A percentile compares a stretch with the other conserved stretches of the same genome.
Evolutionary conservation across 371 early-diverging fungal genomes (phyloP).

Genomic region (Mycotypha africana): DNA sequence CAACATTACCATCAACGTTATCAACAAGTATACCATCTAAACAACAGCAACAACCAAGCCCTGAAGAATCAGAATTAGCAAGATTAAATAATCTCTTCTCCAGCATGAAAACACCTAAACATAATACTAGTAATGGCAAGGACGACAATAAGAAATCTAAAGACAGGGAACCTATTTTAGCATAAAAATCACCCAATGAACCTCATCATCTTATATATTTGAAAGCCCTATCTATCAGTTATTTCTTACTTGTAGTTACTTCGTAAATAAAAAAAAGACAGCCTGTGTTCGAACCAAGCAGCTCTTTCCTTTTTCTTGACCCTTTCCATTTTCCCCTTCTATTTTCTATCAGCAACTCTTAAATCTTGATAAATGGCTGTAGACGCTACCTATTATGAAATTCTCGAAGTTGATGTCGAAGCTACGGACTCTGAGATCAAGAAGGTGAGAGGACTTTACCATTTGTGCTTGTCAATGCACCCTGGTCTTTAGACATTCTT

Average conservation of each 20-base stretch:
- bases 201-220: too few species aligned
- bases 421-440: constrained; percentile 86
- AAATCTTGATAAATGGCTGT: constrained; percentile 52
- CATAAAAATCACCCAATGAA: too few species aligned
- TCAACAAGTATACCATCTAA: neutral
- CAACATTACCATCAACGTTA: constrained; percentile 1
- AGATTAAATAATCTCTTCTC: constrained; percentile 18
- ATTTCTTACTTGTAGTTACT: neutral
- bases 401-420: constrained; percentile 75
- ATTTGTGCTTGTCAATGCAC: too few species aligned
- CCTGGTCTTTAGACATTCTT: too few species aligned
- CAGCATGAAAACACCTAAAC: too few species aligned
- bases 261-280: neutral
- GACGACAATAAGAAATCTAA: too few species aligned
- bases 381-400: constrained; percentile 88
- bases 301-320: neutral
- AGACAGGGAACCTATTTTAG: too few species aligned
- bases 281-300: too few species aligned
- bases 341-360: neutral
- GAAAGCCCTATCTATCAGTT: too few species aligned
- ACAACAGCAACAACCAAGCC: neutral
- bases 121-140: too few species aligned
- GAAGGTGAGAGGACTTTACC: constrained; percentile 42
- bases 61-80: constrained; percentile 13
- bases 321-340: neutral